Evolutionary conservation across 345 rosid genomes (phyloP).

Genomic region (Eucalyptus polyanthemos): DNA sequence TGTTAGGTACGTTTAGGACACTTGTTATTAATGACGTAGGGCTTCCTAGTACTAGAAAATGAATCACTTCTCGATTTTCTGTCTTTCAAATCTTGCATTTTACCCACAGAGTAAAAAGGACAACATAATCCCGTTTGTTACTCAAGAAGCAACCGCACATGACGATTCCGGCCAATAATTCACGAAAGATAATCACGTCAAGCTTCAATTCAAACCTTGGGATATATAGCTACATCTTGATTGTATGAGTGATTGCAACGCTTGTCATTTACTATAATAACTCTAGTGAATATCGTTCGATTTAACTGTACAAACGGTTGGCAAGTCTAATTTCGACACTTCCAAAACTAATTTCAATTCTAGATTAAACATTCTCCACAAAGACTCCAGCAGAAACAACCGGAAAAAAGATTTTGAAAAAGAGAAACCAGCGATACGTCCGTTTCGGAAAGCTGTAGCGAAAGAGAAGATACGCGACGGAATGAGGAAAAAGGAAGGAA

Average conservation of each 20-base stretch:
- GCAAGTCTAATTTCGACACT: background rate
- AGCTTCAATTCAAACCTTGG: background rate
- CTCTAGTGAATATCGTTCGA: background rate
- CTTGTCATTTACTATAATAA: background rate
- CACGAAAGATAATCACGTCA: background rate
- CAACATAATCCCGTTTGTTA: background rate
- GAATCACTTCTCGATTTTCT: background rate
- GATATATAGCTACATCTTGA: background rate
- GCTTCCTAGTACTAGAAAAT: background rate
- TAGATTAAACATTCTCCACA: background rate
- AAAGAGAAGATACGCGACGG: slow-evolving; percentile 9
- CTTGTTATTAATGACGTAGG: background rate
- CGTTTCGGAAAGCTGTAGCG: slow-evolving; percentile 1
- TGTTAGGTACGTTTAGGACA: background rate
- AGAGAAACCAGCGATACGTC: slow-evolving; percentile 1
- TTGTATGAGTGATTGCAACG: background rate
- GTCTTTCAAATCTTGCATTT: background rate
- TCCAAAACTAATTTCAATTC: background rate
- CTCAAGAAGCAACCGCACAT: background rate
- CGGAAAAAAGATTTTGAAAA: background rate
- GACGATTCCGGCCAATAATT: background rate
- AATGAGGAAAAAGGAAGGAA: background rate
- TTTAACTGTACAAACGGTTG: background rate
- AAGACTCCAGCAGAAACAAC: background rate
- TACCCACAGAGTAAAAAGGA: background rate